phyloP scores from a whole-genome alignment of 2,329 filamentous ascomycete species.

The Bipolaris victoriae region DNA sequence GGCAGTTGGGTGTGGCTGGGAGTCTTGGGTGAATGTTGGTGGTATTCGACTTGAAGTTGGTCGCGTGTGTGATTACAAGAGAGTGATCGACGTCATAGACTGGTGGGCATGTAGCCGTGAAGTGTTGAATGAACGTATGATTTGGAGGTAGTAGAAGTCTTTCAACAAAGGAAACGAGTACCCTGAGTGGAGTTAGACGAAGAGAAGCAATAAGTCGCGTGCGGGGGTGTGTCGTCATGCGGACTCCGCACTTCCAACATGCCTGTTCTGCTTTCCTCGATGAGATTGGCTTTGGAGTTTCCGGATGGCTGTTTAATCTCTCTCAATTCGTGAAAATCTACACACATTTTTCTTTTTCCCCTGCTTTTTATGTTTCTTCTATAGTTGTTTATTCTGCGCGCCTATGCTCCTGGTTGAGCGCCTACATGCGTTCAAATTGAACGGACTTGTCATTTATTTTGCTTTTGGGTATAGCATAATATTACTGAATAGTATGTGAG shows the following conservation, averaged over 20 bases:
- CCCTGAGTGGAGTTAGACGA: background rate
- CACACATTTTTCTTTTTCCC: background rate
- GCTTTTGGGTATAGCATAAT: no score
- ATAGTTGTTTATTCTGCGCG: no score
- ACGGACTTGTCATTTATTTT: no score
- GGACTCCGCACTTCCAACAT: constrained; percentile 3
- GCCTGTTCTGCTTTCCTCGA: background rate
- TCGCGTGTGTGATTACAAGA: constrained; percentile 5
- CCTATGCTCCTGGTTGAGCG: no score
- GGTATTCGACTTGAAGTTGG: background rate
- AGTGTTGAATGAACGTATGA: background rate
- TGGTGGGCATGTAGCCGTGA: background rate
- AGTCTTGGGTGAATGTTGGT: background rate
- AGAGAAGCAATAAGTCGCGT: background rate
- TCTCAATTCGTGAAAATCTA: background rate
- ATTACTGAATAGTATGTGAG: no score
- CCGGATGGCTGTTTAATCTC: no score
- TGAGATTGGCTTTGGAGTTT: background rate
- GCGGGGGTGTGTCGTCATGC: constrained; percentile 7
- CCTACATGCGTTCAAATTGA: no score
- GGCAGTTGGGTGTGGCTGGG: background rate
- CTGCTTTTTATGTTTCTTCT: background rate
- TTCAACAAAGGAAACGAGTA: background rate
- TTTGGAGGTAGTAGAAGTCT: background rate
- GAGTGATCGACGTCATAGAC: constrained; percentile 10